Base-by-base conservation (phyloP, 352 stramenopile genomes). In the Saprolegnia diclina region DNA sequence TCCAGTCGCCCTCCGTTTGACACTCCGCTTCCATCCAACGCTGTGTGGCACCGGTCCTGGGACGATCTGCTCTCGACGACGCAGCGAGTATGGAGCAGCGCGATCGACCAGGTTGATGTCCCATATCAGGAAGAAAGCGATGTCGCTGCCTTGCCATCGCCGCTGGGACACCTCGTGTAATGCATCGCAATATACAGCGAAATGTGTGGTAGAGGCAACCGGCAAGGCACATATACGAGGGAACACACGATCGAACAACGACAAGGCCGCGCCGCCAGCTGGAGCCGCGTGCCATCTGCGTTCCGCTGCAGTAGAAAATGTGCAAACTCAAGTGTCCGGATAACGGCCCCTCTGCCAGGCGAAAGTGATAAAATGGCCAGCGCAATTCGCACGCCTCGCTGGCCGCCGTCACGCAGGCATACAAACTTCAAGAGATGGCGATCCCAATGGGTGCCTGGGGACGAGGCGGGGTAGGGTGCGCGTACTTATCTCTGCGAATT, bases 61-160 rank as follows among this genome's bases (percentile, higher is more conserved):
- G 35, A 45, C 18, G 35, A 29, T 11, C 19, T 63, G 18, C 55
- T 63, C 4, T 26, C 11, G 35, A 45, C 55, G 37, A 22, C 42
- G 19, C 57, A 66, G 26, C 35, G 38, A 14, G 32, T 55, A 9
- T 66, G 48, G n/a, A 66, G 57, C n/a, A 16, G 21, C 10, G 57
- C 35, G 3, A 66, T 66, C 57, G 24, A 66, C 29, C 57, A 66
- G 32, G 9, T 66, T 2, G 57, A 66, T 42, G 57, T 66, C 4
- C 57, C 57, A 16, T 19, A 35, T 21, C 4, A 35, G 6, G 35
- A 55, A 42, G 6, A 9, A 18, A 66, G 1, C 53, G 4, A 6
- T 5, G 2, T 5, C 2, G 29, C 5, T 5, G 29, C 29, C 29
- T 35, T 35, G 29, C 29, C 29, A 2, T 2, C 2, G 29, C 2